A percentile compares a stretch with the other conserved stretches of the same genome.
phyloP scores from a whole-genome alignment of 208 protist genomes.

The Vickermania spadyakhi region DNA sequence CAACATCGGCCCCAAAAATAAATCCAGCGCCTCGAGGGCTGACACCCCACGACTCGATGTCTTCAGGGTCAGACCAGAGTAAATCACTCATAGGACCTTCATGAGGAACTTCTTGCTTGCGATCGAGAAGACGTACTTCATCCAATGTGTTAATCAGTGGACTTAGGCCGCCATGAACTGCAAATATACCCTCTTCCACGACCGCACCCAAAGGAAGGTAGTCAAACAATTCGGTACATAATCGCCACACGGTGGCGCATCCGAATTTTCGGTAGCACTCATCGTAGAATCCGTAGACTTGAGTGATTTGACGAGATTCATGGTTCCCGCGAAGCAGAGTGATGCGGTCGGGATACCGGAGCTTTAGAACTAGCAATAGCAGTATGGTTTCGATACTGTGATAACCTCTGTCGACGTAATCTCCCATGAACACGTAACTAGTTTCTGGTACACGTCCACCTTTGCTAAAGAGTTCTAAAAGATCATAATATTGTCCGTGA shows the following conservation, averaged over 20 bases:
- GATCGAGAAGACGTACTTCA: slow-evolving; percentile 78
- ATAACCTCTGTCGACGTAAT: slow-evolving; percentile 94
- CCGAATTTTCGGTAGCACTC: slow-evolving; percentile 94
- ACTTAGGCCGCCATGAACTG: slow-evolving; percentile 91
- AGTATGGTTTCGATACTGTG: slow-evolving; percentile 91
- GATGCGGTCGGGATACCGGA: slow-evolving; percentile 90
- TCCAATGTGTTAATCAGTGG: slow-evolving; percentile 77
- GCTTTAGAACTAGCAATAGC: slow-evolving; percentile 90
- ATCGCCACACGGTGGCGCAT: slow-evolving; percentile 81
- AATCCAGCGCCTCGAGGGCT: slow-evolving; percentile 83
- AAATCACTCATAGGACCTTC: slow-evolving; percentile 87
- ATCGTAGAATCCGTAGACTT: slow-evolving; percentile 96
- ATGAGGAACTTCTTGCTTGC: slow-evolving; percentile 88
- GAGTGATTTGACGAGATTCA: slow-evolving; percentile 95
- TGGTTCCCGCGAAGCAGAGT: slow-evolving; percentile 96
- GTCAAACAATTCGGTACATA: slow-evolving; percentile 89
- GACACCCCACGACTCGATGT: slow-evolving; percentile 79
- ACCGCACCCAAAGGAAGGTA: slow-evolving; percentile 91
- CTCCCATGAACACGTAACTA: slow-evolving; percentile 89
- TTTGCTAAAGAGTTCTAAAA: slow-evolving; percentile 95
- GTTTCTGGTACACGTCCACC: slow-evolving; percentile 85
- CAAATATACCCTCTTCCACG: slow-evolving; percentile 88
- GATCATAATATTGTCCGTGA: slow-evolving; percentile 99
- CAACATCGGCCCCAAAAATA: slow-evolving; percentile 75
- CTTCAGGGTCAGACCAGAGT: slow-evolving; percentile 91